These are phyloP conservation scores for Phialophora tarda DNA, from an alignment of 2,329 filamentous ascomycete species.

Conservation along the genomic window DNA sequence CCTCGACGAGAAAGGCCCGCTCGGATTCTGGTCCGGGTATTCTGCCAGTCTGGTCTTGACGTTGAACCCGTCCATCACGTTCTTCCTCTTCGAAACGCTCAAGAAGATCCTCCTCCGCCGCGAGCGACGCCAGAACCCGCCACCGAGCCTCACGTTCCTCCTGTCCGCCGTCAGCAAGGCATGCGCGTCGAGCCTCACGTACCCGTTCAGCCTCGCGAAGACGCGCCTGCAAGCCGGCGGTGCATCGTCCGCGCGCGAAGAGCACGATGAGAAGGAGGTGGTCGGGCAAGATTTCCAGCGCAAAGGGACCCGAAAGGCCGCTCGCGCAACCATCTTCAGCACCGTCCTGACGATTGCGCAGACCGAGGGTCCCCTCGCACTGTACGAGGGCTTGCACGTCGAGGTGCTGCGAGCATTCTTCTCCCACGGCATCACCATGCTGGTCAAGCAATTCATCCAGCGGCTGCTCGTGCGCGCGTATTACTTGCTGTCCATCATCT, in stretches of 20 bases:
- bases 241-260: conserved; percentile 46
- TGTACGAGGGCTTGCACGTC: conserved; percentile 77
- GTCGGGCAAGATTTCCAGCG: conserved; percentile 39
- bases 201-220: conserved; percentile 87
- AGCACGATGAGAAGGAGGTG: conserved; percentile 44
- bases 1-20: conserved; percentile 69
- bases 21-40: conserved; percentile 87
- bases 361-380: conserved; percentile 68
- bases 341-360: conserved; percentile 64
- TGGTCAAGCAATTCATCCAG: conserved; percentile 80
- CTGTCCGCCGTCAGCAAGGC: conserved; percentile 80
- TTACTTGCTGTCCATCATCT: conserved; percentile 63
- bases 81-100: conserved; percentile 77
- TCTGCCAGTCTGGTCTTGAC: conserved; percentile 79
- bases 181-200: conserved; percentile 75
- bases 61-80: conserved; percentile 84
- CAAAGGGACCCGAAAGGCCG: conserved; percentile 44
- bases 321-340: conserved; percentile 63
- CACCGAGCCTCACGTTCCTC: conserved; percentile 64
- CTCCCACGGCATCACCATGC: conserved; percentile 83
- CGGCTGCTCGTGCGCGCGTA: conserved; percentile 73
- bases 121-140: conserved; percentile 59
- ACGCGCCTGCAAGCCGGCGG: conserved; percentile 69
- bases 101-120: conserved; percentile 64
- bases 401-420: conserved; percentile 85